Percentiles rank a stretch among this genome's conserved stretches.
Evolutionary conservation across 2,329 filamentous ascomycete species (phyloP).

Genomic region (Aspergillus pseudotamarii): DNA sequence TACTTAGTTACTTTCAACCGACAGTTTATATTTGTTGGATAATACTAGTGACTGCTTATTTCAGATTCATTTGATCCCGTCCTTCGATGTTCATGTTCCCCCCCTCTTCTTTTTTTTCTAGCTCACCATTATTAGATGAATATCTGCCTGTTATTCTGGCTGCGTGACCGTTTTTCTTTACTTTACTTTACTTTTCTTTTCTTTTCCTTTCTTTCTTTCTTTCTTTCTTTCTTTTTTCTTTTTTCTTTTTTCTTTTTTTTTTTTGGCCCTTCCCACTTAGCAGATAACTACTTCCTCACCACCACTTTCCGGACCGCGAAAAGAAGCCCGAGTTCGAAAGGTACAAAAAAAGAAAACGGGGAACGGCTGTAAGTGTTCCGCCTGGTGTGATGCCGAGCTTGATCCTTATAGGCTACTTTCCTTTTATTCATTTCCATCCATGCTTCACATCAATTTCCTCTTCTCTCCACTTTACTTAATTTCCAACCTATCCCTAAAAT

Average conservation of each 20-base stretch:
- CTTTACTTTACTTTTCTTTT: neutral
- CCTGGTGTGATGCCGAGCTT: conserved; percentile 35
- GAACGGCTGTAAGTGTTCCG: conserved; percentile 34
- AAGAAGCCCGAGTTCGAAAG: neutral
- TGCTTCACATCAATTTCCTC: conserved; percentile 1
- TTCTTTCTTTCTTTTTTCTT: neutral
- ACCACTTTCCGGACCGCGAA: neutral
- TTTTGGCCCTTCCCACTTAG: neutral
- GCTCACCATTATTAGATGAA: neutral
- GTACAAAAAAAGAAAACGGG: conserved; percentile 15
- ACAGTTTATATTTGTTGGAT: neutral
- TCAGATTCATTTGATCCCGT: no score
- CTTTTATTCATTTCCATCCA: conserved; percentile 8
- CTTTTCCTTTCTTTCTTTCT: neutral
- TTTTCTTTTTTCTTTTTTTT: neutral
- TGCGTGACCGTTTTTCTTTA: neutral
- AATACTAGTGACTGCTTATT: no score
- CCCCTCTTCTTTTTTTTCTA: neutral
- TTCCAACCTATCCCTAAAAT: neutral
- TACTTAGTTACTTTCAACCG: neutral
- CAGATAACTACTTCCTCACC: neutral
- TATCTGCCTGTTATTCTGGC: neutral
- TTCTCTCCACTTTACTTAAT: conserved; percentile 9
- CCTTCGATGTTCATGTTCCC: neutral
- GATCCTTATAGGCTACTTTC: conserved; percentile 15